These are phyloP conservation scores for Aspergillus avenaceus DNA, from an alignment of 495 filamentous ascomycete species.

Conservation along the genomic window DNA sequence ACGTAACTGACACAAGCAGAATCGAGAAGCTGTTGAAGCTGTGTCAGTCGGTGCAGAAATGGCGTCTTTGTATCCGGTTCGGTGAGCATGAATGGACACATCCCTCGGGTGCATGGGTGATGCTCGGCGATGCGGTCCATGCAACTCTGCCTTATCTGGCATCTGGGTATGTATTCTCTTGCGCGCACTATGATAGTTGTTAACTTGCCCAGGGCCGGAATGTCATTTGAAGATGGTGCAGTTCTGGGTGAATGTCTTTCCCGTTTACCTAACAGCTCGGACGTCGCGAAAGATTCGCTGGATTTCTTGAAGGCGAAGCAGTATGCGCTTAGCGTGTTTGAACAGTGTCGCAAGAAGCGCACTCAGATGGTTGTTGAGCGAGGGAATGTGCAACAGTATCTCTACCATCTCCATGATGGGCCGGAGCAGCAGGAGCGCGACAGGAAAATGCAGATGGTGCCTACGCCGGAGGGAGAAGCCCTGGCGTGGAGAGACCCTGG, in stretches of 20 bases:
- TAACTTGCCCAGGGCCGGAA: slow-evolving; percentile 45
- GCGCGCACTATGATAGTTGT: too few species aligned
- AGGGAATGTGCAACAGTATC: slow-evolving; percentile 44
- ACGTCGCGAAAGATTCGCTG: slow-evolving; percentile 20
- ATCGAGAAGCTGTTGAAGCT: slow-evolving; percentile 34
- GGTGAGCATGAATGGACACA: slow-evolving; percentile 54
- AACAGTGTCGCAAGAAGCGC: slow-evolving; percentile 40
- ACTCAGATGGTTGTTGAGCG: slow-evolving; percentile 42
- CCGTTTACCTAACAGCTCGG: slow-evolving; percentile 24
- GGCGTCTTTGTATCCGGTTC: slow-evolving; percentile 57
- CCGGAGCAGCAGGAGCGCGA: slow-evolving; percentile 45
- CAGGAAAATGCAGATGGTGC: slow-evolving; percentile 39
- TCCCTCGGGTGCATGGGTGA: slow-evolving; percentile 47
- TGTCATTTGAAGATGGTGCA: slow-evolving; percentile 48
- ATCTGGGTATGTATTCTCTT: slow-evolving; percentile 25
- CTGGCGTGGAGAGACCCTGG: slow-evolving; percentile 45
- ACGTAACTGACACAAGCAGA: slow-evolving; percentile 1
- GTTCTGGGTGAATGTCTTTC: slow-evolving; percentile 46
- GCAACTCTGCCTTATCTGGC: slow-evolving; percentile 60
- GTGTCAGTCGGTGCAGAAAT: slow-evolving; percentile 56
- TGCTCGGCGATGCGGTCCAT: slow-evolving; percentile 63
- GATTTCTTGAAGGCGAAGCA: slow-evolving; percentile 26
- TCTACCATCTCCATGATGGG: slow-evolving; percentile 50
- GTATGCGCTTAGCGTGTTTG: slow-evolving; percentile 40
- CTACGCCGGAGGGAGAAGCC: slow-evolving; percentile 39